Evolutionary conservation across 768 basidiomycete genomes (phyloP).

Genomic region (Phaeotremella skinneri): DNA sequence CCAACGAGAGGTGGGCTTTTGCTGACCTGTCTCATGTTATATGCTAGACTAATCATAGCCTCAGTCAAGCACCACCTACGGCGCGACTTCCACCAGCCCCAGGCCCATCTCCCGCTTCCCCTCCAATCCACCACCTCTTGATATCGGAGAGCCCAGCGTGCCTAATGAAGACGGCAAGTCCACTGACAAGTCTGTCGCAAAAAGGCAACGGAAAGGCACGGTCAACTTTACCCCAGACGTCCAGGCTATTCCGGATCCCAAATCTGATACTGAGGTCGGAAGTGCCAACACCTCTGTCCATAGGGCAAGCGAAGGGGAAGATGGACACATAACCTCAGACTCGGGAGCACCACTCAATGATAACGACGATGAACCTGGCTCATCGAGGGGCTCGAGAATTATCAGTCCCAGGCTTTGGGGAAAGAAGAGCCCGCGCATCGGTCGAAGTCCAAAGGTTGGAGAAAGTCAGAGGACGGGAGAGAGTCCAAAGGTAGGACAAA

Average conservation of each 20-base stretch:
- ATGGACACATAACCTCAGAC: conserved; percentile 3
- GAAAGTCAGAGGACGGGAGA: not conserved
- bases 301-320: not conserved
- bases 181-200: too few species aligned
- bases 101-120: conserved; percentile 1
- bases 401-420: conserved; percentile 7
- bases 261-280: not conserved
- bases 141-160: conserved; percentile 28
- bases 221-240: conserved; percentile 1
- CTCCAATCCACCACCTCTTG: conserved; percentile 29
- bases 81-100: conserved; percentile 23
- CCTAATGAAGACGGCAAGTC: not conserved
- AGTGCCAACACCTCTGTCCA: not conserved
- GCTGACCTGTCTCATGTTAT: not conserved
- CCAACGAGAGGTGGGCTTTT: not conserved
- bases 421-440: not conserved
- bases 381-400: not conserved
- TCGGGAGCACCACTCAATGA: conserved; percentile 4
- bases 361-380: not conserved
- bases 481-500: not conserved
- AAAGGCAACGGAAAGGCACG: not conserved
- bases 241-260: not conserved
- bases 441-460: conserved; percentile 11
- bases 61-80: conserved; percentile 9
- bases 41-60: too few species aligned